Conservation (phyloP, 768 basidiomycete genomes). For the Chalciporus sphaerocephalus region DNA sequence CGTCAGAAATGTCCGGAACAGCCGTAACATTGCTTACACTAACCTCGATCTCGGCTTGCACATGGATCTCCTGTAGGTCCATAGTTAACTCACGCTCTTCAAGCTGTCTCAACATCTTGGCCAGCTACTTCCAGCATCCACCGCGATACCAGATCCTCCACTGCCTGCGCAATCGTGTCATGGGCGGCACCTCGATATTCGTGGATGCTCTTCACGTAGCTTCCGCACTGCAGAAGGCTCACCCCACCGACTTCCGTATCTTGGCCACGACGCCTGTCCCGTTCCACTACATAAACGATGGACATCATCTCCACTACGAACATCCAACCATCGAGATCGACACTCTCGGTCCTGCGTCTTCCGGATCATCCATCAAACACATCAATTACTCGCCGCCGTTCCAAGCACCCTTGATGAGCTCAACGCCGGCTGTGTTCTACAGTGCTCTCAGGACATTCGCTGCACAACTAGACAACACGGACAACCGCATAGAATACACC, state of each 20-base stretch:
- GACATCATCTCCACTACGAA: conserved; percentile 68
- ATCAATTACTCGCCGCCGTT: conserved; percentile 96
- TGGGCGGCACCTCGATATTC: conserved; percentile 82
- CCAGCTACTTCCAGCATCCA: conserved; percentile 85
- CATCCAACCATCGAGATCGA: conserved; percentile 70
- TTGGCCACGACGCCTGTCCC: conserved; percentile 66
- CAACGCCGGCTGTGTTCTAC: conserved; percentile 56
- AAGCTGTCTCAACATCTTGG: conserved; percentile 4
- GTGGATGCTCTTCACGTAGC: conserved; percentile 76
- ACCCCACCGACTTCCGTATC: conserved; percentile 51
- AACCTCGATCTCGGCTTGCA: conserved; percentile 84
- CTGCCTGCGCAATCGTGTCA: conserved; percentile 78
- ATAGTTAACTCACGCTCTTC: not conserved
- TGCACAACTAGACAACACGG: conserved; percentile 47
- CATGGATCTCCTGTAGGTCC: conserved; percentile 83
- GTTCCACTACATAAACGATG: conserved; percentile 90
- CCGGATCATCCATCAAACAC: conserved; percentile 42
- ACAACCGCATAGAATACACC: conserved; percentile 55
- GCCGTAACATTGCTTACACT: conserved; percentile 93
- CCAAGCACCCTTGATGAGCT: conserved; percentile 67
- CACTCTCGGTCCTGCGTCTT: conserved; percentile 3
- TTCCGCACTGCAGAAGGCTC: conserved; percentile 39
- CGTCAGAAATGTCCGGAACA: conserved; percentile 69
- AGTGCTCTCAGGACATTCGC: conserved; percentile 60
- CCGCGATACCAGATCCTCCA: conserved; percentile 92